These are phyloP conservation scores for Lycium ferocissimum DNA, from an alignment of 257 asterid species.

Conservation along the genomic window DNA sequence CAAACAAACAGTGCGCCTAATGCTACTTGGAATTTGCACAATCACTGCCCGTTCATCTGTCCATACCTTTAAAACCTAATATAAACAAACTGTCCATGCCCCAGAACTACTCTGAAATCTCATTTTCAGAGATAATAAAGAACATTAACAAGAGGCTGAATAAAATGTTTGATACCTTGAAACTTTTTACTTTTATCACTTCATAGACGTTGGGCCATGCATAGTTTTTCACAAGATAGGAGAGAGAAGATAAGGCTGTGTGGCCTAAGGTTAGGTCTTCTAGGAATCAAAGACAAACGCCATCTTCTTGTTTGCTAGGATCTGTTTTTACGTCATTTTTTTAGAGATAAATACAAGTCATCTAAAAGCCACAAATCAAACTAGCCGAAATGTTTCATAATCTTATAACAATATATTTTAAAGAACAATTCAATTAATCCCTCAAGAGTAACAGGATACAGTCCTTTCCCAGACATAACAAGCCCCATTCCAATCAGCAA, in stretches of 20 bases:
- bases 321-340: not conserved
- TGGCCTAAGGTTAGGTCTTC: not conserved
- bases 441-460: not conserved
- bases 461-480: not conserved
- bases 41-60: no score
- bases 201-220: not conserved
- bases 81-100: not conserved
- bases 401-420: not conserved
- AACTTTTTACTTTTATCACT: not conserved
- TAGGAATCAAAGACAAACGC: not conserved
- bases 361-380: conserved; percentile 18
- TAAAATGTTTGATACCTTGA: not conserved
- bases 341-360: conserved; percentile 12
- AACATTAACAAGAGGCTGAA: not conserved
- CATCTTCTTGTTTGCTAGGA: not conserved
- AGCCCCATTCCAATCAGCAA: not conserved
- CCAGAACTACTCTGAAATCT: not conserved
- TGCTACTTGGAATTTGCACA: no score
- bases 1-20: no score
- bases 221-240: not conserved
- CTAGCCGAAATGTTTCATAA: conserved; percentile 16
- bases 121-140: not conserved
- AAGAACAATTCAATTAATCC: conserved; percentile 13
- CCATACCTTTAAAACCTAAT: no score
- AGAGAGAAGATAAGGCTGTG: not conserved